phyloP scores from a whole-genome alignment of 495 filamentous ascomycete genomes.

The Chaetomidium leptoderma region DNA sequence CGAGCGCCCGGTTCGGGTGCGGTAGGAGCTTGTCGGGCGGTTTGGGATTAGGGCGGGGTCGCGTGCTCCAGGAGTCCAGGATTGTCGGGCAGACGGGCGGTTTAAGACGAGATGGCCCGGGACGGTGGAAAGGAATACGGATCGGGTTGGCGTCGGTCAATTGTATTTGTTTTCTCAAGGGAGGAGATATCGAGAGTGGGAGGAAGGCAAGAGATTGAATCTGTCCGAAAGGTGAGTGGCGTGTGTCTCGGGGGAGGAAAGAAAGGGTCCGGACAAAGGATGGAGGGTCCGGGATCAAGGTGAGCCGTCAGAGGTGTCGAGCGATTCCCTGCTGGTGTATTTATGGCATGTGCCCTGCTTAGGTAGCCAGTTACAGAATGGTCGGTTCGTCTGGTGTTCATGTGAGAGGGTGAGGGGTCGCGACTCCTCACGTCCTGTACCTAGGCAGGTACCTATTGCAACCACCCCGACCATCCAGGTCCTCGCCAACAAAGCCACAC shows the following conservation, averaged over 20 bases:
- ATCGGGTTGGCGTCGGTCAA: neutral
- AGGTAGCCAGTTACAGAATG: neutral
- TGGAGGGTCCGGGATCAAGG: neutral
- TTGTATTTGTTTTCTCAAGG: neutral
- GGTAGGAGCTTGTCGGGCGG: neutral
- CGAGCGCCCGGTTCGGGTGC: neutral
- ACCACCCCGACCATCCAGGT: neutral
- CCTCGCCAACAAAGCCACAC: neutral
- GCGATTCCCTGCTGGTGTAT: slow-evolving; percentile 1
- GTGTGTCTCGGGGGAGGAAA: neutral
- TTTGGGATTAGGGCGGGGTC: slow-evolving; percentile 23
- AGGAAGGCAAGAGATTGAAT: neutral
- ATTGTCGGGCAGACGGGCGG: slow-evolving; percentile 8
- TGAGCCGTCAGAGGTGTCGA: neutral
- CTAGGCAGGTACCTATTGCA: neutral
- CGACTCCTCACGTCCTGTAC: neutral
- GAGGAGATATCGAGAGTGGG: neutral
- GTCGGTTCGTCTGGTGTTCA: slow-evolving; percentile 1
- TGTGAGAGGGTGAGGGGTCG: slow-evolving; percentile 1
- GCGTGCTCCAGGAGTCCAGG: slow-evolving; percentile 21
- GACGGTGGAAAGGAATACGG: slow-evolving; percentile 5
- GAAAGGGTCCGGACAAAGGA: neutral
- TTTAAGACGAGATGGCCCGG: slow-evolving; percentile 6
- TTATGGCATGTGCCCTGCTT: slow-evolving; percentile 7
- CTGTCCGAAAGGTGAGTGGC: neutral